Percentiles rank a stretch among this genome's conserved stretches.
These are phyloP conservation scores for Clarireedia homoeocarpa DNA, from an alignment of 2,329 filamentous ascomycete genomes.

Conservation along the genomic window DNA sequence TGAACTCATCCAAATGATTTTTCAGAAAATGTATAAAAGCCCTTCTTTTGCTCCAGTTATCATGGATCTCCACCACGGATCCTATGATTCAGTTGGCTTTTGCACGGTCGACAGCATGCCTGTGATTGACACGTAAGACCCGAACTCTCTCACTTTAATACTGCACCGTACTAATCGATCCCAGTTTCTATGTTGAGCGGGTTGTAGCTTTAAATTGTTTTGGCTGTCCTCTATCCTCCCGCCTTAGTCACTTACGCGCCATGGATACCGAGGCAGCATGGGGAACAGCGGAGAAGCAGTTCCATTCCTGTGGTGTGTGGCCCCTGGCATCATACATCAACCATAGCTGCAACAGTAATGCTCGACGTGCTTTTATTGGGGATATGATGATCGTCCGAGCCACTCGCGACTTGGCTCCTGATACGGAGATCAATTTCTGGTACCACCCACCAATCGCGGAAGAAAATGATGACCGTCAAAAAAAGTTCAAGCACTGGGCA, in stretches of 20 bases:
- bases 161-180: too few species aligned
- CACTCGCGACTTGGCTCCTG: conserved; percentile 9
- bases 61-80: conserved; percentile 9
- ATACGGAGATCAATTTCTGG: conserved; percentile 14
- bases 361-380: conserved; percentile 13
- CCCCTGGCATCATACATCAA: conserved; percentile 16
- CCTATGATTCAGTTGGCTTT: not conserved
- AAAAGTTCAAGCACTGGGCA: conserved; percentile 6
- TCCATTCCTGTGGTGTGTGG: conserved; percentile 17
- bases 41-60: conserved; percentile 10
- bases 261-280: too few species aligned
- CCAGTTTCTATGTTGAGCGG: conserved; percentile 9
- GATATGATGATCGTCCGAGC: conserved; percentile 15
- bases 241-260: not conserved
- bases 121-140: conserved; percentile 11
- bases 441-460: conserved; percentile 6
- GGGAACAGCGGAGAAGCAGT: not conserved
- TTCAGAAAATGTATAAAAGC: conserved; percentile 10
- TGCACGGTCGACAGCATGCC: conserved; percentile 7
- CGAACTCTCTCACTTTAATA: too few species aligned
- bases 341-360: conserved; percentile 18
- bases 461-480: conserved; percentile 7
- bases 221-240: conserved; percentile 11
- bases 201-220: conserved; percentile 13
- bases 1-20: conserved; percentile 7